Percentiles rank a stretch among this genome's conserved stretches.
Evolutionary conservation across 768 basidiomycete species (phyloP).

Genomic region (Chalciporus chontae): DNA sequence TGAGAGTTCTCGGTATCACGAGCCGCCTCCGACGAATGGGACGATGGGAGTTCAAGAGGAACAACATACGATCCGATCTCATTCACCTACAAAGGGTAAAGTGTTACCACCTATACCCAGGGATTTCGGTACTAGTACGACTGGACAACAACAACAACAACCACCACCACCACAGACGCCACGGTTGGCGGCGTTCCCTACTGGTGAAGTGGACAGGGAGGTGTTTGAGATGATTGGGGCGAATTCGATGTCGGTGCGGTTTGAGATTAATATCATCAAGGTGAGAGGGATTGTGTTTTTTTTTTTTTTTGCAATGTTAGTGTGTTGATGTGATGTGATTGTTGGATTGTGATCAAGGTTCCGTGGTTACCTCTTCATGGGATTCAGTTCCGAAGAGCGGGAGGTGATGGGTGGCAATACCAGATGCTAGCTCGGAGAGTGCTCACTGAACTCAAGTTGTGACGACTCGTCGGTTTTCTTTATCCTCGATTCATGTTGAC

Average conservation of each 20-base stretch:
- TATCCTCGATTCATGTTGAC: too few species aligned
- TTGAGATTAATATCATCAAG: conserved; percentile 97
- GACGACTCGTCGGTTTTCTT: conserved; percentile 21
- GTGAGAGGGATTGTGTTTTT: too few species aligned
- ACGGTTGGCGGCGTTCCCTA: conserved; percentile 53
- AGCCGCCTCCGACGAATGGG: conserved; percentile 18
- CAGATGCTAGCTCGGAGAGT: conserved; percentile 91
- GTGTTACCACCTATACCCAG: conserved; percentile 78
- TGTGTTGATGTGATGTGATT: too few species aligned
- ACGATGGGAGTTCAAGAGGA: conserved; percentile 21
- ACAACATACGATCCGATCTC: conserved; percentile 38
- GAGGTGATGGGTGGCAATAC: conserved; percentile 96
- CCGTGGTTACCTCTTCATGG: conserved; percentile 92
- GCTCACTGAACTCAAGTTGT: conserved; percentile 84
- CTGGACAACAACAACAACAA: too few species aligned
- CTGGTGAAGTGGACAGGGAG: conserved; percentile 64
- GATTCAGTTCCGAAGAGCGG: conserved; percentile 87
- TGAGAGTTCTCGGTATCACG: conserved; percentile 32
- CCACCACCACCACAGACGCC: conserved; percentile 31
- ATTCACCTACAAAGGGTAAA: conserved; percentile 58
- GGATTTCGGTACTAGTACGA: conserved; percentile 57
- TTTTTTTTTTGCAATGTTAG: too few species aligned
- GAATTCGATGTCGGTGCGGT: conserved; percentile 83
- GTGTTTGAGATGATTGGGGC: conserved; percentile 71
- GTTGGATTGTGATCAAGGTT: too few species aligned